These are phyloP conservation scores for Sambucus nigra DNA, from an alignment of 129 eudicot species.

Conservation along the genomic window DNA sequence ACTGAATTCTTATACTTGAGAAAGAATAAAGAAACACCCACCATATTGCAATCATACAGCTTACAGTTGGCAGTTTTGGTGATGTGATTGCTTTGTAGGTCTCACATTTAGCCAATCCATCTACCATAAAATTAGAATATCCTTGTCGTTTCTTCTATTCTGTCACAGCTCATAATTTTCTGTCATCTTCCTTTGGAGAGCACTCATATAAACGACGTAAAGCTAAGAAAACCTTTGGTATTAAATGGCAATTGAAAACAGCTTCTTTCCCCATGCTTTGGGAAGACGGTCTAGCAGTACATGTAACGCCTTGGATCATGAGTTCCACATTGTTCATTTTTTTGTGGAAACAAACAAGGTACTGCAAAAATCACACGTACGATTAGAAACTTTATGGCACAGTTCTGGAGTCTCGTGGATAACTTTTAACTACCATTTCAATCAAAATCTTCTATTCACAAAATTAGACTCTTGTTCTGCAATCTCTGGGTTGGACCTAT, in stretches of 20 bases:
- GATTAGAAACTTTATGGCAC: neutral
- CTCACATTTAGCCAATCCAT: neutral
- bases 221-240: neutral
- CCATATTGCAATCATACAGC: neutral
- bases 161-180: neutral
- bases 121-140: neutral
- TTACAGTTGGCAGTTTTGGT: neutral
- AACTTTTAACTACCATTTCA: no score
- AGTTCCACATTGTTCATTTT: neutral
- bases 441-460: no score
- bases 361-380: slow-evolving; percentile 3
- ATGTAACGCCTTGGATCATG: neutral
- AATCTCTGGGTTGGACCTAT: no score
- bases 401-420: neutral
- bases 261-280: neutral
- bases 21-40: neutral
- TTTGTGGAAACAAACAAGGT: neutral
- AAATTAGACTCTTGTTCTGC: no score
- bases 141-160: neutral
- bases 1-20: neutral
- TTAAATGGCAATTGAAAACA: neutral
- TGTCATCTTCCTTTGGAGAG: neutral
- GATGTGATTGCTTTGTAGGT: neutral
- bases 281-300: neutral
- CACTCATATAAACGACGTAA: neutral